Evolutionary conservation across 176 grass and related monocot species (phyloP).

Genomic region (Musa troglodytarum): DNA sequence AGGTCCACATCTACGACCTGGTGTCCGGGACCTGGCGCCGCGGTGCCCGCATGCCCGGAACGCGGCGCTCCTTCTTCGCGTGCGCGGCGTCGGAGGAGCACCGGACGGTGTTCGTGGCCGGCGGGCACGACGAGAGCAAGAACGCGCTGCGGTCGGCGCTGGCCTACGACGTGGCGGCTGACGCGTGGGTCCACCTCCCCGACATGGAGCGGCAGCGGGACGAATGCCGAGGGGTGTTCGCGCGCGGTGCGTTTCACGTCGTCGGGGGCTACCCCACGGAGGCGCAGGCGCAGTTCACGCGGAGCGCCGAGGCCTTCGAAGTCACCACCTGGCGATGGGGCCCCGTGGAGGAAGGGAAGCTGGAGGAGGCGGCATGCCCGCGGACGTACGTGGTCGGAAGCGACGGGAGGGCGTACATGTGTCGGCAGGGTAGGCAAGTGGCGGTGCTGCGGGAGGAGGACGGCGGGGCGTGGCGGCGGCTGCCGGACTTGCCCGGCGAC

Average conservation of each 20-base stretch:
- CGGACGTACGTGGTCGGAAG: constrained; percentile 31
- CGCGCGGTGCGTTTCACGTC: constrained; percentile 40
- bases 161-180: constrained; percentile 47
- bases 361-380: constrained; percentile 45
- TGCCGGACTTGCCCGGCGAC: constrained; percentile 49
- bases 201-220: constrained; percentile 73
- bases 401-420: constrained; percentile 41
- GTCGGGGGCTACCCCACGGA: constrained; percentile 65
- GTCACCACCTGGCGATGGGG: constrained; percentile 29
- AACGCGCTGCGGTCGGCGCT: constrained; percentile 67
- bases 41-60: constrained; percentile 42
- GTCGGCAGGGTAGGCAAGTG: constrained; percentile 45
- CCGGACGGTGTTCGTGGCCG: constrained; percentile 47
- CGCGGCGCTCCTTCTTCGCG: constrained; percentile 67
- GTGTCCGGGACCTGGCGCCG: constrained; percentile 30
- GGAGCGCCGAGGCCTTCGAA: constrained; percentile 57
- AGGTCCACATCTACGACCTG: constrained; percentile 68
- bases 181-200: constrained; percentile 46
- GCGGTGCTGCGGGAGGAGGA: constrained; percentile 26
- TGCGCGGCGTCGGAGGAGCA: constrained; percentile 31
- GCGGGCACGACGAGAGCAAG: constrained; percentile 84
- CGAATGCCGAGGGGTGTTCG: constrained; percentile 61
- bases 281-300: constrained; percentile 52
- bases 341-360: constrained; percentile 14
- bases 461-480: constrained; percentile 30